These are phyloP conservation scores for Pythium apleroticum DNA, from an alignment of 352 stramenopile genomes.

Conservation along the genomic window DNA sequence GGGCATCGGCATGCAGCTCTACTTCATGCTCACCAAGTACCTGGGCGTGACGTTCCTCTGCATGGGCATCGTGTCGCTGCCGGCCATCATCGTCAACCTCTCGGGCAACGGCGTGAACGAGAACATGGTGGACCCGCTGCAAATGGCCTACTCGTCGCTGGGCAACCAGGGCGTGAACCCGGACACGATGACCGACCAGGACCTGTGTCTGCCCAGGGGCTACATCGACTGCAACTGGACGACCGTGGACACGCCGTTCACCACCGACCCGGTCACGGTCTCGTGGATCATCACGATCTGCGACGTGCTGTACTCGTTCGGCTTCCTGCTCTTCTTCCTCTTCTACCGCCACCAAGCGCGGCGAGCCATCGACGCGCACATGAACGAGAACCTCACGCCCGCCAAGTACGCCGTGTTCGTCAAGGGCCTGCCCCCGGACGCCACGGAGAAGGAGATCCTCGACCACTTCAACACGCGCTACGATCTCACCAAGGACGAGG, in stretches of 20 bases:
- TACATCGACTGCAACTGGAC: slow-evolving; percentile 68
- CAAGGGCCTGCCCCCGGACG: slow-evolving; percentile 60
- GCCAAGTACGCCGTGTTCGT: slow-evolving; percentile 84
- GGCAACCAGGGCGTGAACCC: slow-evolving; percentile 77
- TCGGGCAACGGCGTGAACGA: slow-evolving; percentile 62
- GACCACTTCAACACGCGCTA: slow-evolving; percentile 78
- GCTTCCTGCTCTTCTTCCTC: slow-evolving; percentile 69
- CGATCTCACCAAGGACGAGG: slow-evolving; percentile 68
- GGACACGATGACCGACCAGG: slow-evolving; percentile 42
- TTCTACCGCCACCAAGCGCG: slow-evolving; percentile 45
- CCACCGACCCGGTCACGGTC: slow-evolving; percentile 45
- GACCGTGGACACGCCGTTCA: slow-evolving; percentile 74
- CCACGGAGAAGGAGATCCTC: slow-evolving; percentile 63
- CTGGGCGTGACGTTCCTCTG: slow-evolving; percentile 54
- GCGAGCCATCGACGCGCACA: slow-evolving; percentile 57
- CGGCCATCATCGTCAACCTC: slow-evolving; percentile 62
- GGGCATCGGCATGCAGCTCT: slow-evolving; percentile 82
- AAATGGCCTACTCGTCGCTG: slow-evolving; percentile 71
- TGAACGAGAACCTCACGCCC: slow-evolving; percentile 80
- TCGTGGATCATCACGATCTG: slow-evolving; percentile 73
- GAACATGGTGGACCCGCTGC: slow-evolving; percentile 67
- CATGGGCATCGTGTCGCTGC: slow-evolving; percentile 73
- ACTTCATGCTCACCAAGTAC: slow-evolving; percentile 86
- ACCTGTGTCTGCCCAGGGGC: slow-evolving; percentile 45
- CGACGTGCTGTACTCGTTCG: slow-evolving; percentile 63